These are phyloP conservation scores for Scedosporium boydii DNA, from an alignment of 2,329 filamentous ascomycete genomes.

Conservation along the genomic window DNA sequence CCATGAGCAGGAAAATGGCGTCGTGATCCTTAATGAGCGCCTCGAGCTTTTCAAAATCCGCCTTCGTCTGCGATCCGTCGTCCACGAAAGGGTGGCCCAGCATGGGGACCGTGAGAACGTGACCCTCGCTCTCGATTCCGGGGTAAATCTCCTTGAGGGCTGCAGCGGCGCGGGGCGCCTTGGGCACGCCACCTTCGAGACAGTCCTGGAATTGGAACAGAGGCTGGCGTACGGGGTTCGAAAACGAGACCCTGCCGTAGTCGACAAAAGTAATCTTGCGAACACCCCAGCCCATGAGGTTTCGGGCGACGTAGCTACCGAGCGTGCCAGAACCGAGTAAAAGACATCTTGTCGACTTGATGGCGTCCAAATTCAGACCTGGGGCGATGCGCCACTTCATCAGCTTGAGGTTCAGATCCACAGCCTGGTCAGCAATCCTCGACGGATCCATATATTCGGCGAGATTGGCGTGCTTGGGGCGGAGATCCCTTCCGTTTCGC, in stretches of 20 bases:
- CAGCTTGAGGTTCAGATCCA: constrained; percentile 91
- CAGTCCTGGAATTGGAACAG: constrained; percentile 89
- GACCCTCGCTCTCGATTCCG: constrained; percentile 71
- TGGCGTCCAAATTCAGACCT: constrained; percentile 73
- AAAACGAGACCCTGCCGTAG: constrained; percentile 87
- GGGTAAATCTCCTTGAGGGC: constrained; percentile 82
- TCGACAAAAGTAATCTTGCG: constrained; percentile 93
- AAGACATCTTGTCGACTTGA: constrained; percentile 84
- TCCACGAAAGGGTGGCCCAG: constrained; percentile 80
- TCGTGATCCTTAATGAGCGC: constrained; percentile 76
- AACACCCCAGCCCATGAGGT: constrained; percentile 91
- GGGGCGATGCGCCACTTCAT: constrained; percentile 99
- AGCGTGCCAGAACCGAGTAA: constrained; percentile 87
- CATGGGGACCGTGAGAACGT: constrained; percentile 87
- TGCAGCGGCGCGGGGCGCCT: constrained; percentile 72
- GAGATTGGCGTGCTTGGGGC: constrained; percentile 69
- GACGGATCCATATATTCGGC: constrained; percentile 89
- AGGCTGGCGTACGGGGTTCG: constrained; percentile 91
- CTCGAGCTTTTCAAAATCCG: constrained; percentile 67
- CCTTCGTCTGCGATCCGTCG: constrained; percentile 50
- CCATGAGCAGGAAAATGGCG: constrained; percentile 92
- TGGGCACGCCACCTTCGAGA: constrained; percentile 70
- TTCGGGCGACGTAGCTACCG: constrained; percentile 86
- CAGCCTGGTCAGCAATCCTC: constrained; percentile 81
- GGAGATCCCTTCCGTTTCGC: constrained; percentile 60